Evolutionary conservation across 352 stramenopile species (phyloP).

Genomic region (Globisporangium heterothallicum): DNA sequence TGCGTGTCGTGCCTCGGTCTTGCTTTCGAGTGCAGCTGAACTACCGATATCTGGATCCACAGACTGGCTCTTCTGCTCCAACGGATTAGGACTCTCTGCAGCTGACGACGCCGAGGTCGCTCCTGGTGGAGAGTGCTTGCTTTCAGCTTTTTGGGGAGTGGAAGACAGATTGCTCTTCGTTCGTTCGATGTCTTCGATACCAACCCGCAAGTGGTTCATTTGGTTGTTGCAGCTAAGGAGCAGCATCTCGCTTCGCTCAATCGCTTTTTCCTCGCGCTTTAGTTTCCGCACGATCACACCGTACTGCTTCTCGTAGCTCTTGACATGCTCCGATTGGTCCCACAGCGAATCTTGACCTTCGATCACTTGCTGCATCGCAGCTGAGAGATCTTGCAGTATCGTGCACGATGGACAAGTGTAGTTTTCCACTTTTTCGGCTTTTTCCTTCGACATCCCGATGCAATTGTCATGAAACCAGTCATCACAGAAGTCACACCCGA

Average conservation of each 20-base stretch:
- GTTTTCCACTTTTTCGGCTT: slow-evolving; percentile 93
- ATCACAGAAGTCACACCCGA: slow-evolving; percentile 84
- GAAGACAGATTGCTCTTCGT: slow-evolving; percentile 43
- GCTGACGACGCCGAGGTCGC: no score
- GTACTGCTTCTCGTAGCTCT: slow-evolving; percentile 79
- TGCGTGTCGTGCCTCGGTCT: neutral
- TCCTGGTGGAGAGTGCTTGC: neutral
- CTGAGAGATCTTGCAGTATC: slow-evolving; percentile 85
- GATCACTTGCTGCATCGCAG: slow-evolving; percentile 44
- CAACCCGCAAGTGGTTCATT: slow-evolving; percentile 61
- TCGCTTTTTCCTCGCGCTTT: slow-evolving; percentile 81
- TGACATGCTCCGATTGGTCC: slow-evolving; percentile 77
- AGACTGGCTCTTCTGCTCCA: no score
- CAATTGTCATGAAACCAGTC: slow-evolving; percentile 90
- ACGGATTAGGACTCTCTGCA: no score
- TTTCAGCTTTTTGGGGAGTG: neutral
- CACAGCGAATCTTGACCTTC: slow-evolving; percentile 73
- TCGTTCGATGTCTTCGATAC: slow-evolving; percentile 73
- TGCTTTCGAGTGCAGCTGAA: no score
- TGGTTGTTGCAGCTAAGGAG: slow-evolving; percentile 78
- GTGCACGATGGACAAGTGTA: slow-evolving; percentile 93
- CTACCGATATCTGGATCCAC: no score
- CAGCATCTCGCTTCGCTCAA: slow-evolving; percentile 74
- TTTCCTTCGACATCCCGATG: slow-evolving; percentile 89
- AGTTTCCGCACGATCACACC: slow-evolving; percentile 65